Evolutionary conservation across 2,329 filamentous ascomycete species (phyloP).

Genomic region (Colletotrichum liaoningense): DNA sequence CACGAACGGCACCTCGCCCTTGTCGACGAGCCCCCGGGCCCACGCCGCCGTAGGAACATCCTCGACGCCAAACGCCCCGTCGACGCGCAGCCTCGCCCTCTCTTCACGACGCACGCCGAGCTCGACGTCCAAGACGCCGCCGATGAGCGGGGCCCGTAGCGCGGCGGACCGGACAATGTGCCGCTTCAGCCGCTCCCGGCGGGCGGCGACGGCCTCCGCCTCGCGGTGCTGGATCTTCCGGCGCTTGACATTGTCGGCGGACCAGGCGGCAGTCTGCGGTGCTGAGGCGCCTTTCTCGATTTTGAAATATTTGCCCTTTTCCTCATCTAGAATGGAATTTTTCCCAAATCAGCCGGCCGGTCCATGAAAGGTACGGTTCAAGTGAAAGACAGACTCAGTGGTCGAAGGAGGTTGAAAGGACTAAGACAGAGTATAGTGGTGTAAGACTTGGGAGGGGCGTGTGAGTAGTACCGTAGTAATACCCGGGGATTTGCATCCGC

Average conservation of each 20-base stretch:
- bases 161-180: conserved; percentile 52
- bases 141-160: conserved; percentile 44
- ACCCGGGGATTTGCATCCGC: conserved; percentile 59
- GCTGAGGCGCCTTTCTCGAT: conserved; percentile 69
- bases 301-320: conserved; percentile 76
- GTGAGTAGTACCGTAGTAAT: conserved; percentile 59
- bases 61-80: conserved; percentile 29
- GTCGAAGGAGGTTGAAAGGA: not conserved
- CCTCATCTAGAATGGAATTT: conserved; percentile 52
- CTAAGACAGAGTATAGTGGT: not conserved
- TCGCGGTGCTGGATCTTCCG: conserved; percentile 59
- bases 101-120: conserved; percentile 42
- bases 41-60: conserved; percentile 51
- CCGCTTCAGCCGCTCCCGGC: conserved; percentile 45
- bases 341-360: not conserved
- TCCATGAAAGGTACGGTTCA: not conserved
- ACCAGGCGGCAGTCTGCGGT: conserved; percentile 63
- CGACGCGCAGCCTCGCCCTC: conserved; percentile 3
- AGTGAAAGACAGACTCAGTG: too few relatives aligned
- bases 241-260: conserved; percentile 67
- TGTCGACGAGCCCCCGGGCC: conserved; percentile 50
- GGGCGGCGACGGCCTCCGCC: conserved; percentile 41
- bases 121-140: conserved; percentile 49
- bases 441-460: not conserved
- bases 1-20: conserved; percentile 52